phyloP scores from a whole-genome alignment of 164 flowering plant species.

The Brasenia schreberi region DNA sequence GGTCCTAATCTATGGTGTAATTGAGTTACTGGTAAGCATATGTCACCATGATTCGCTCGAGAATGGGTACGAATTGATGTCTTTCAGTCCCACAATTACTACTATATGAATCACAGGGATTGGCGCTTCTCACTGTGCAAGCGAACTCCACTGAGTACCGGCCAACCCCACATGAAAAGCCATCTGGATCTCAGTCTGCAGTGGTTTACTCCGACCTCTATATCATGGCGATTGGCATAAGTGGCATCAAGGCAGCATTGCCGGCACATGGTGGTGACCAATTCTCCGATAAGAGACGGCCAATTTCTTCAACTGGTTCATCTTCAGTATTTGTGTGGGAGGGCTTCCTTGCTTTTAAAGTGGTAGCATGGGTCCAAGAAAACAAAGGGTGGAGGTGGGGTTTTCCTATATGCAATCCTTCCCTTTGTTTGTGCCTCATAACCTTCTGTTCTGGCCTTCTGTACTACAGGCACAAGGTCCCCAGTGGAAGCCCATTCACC shows the following conservation, averaged over 20 bases:
- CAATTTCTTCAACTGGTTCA: constrained; percentile 20
- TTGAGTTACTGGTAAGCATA: constrained; percentile 16
- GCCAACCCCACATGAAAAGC: constrained; percentile 1
- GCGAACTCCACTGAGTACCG: neutral
- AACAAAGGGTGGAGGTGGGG: constrained; percentile 22
- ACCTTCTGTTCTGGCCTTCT: constrained; percentile 9
- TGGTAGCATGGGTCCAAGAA: constrained; percentile 22
- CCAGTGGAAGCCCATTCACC: constrained; percentile 12
- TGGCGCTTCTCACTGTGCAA: neutral
- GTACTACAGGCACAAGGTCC: constrained; percentile 6
- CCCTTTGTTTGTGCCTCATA: constrained; percentile 9
- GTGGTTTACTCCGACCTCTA: constrained; percentile 18
- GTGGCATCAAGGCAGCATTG: constrained; percentile 19
- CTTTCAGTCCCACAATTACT: neutral
- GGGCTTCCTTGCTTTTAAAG: constrained; percentile 18
- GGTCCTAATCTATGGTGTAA: constrained; percentile 15
- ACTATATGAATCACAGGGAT: neutral
- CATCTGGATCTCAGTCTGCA: constrained; percentile 11
- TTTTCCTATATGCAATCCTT: constrained; percentile 4
- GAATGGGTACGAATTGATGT: neutral
- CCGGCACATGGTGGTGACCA: constrained; percentile 27
- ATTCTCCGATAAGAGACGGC: constrained; percentile 16
- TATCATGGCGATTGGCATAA: constrained; percentile 17
- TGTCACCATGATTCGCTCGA: neutral
- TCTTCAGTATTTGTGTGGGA: constrained; percentile 15